These are phyloP conservation scores for Dictyostelium citrinum DNA, from an alignment of 78 protist genomes.

Conservation along the genomic window DNA sequence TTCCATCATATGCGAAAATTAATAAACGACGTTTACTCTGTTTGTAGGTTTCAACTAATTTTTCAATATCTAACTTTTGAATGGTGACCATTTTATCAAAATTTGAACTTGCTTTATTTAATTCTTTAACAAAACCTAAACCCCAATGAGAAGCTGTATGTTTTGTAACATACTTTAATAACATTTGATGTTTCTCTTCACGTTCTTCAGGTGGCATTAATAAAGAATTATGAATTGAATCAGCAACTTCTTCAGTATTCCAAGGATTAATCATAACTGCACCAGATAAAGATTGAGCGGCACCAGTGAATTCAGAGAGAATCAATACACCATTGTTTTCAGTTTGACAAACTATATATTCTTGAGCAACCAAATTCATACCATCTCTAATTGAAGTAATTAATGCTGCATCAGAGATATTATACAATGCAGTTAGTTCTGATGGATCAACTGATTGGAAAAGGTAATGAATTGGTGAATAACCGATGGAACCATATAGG, in stretches of 20 bases:
- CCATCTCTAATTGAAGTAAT: slow-evolving; percentile 95
- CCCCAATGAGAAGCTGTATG: slow-evolving; percentile 88
- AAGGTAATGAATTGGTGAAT: slow-evolving; percentile 89
- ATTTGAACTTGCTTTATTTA: slow-evolving; percentile 29
- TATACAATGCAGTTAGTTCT: slow-evolving; percentile 79
- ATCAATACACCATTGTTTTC: slow-evolving; percentile 75
- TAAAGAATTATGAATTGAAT: slow-evolving; percentile 73
- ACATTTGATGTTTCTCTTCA: slow-evolving; percentile 77
- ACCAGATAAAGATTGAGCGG: slow-evolving; percentile 69
- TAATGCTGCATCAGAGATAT: slow-evolving; percentile 80
- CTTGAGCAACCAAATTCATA: slow-evolving; percentile 92
- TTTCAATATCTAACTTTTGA: slow-evolving; percentile 27
- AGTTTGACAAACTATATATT: slow-evolving; percentile 90
- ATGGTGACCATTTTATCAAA: slow-evolving; percentile 11
- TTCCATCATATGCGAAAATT: slow-evolving; percentile 68
- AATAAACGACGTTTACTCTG: slow-evolving; percentile 16
- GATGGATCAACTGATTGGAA: slow-evolving; percentile 74
- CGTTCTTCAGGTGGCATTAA: slow-evolving; percentile 54
- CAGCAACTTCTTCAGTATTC: slow-evolving; percentile 84
- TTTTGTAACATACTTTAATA: slow-evolving; percentile 69
- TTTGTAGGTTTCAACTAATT: slow-evolving; percentile 2
- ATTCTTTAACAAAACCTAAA: slow-evolving; percentile 58
- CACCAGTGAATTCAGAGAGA: slow-evolving; percentile 79
- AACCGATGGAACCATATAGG: slow-evolving; percentile 80
- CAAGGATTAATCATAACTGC: slow-evolving; percentile 87